Base-by-base conservation (phyloP, 129 eudicot genomes). In the Calendula officinalis region DNA sequence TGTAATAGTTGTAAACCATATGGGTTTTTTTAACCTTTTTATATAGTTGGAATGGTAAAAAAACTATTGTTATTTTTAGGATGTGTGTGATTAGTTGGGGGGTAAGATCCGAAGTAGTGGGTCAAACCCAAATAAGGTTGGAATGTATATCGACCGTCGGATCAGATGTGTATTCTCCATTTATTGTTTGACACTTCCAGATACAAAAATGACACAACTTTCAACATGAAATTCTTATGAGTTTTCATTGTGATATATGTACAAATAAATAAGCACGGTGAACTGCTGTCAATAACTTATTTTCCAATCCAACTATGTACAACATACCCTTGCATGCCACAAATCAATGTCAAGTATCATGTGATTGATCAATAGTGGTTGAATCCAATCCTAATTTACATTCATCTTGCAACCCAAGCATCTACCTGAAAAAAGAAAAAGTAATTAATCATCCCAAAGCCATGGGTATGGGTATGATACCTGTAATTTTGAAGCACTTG, bases 401-500 rank as follows among this genome's bases (percentile, higher is more conserved):
- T 12, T 82, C 88, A 5, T 61, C 72, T 73, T 72, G 75, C 77
- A 91, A 91, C 77, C 98, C 98, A 91, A 39, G 90, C 82, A 75
- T 84, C 94, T 65, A 84, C 82, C 98, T 91, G 81, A 38, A 56
- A 48, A 13, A 51, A 51, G 17, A 22, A 4, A 72, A 34, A 22
- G 30, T 22, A 22, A 22, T 22, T 22, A 22, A 22, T 22, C 30
- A 22, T 22, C 30, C 30, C 4, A n/a, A 3, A 35, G 11, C 15
- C 38, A 68, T 5, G 32, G 11, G 56, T 9, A 48, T 27, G 63
- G 16, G 50, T 22, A 46, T 13, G 60, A 10, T 49, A 86, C 97
- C 95, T 87, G 97, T 41, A 80, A 67, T 66, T 82, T 82, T 33
- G 97, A 91, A 64, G 73, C 56, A 66, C 88, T 91, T 1, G 94